These are phyloP conservation scores for Physcia stellaris DNA, from an alignment of 495 filamentous ascomycete genomes.

Conservation along the genomic window DNA sequence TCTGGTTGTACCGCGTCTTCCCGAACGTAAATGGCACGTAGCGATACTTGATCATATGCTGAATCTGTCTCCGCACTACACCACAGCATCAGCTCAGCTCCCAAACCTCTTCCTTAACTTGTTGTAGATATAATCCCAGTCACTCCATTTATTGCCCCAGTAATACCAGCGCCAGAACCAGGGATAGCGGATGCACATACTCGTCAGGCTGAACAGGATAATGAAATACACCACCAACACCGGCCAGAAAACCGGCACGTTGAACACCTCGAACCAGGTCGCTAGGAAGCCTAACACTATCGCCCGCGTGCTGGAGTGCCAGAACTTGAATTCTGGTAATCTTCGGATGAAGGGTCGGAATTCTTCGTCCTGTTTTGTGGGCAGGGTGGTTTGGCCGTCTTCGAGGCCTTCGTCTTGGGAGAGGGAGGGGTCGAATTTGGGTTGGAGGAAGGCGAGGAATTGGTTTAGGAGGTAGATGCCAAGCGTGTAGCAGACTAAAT, in stretches of 20 bases:
- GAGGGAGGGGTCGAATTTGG: slow-evolving; percentile 97
- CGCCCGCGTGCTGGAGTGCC: slow-evolving; percentile 85
- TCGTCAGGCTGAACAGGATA: slow-evolving; percentile 87
- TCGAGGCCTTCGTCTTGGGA: slow-evolving; percentile 93
- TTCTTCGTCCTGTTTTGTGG: slow-evolving; percentile 90
- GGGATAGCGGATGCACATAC: slow-evolving; percentile 35
- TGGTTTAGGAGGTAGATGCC: slow-evolving; percentile 99
- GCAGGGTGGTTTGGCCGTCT: slow-evolving; percentile 70
- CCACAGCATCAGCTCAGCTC: slow-evolving; percentile 1
- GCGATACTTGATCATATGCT: slow-evolving; percentile 99
- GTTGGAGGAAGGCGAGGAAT: slow-evolving; percentile 95
- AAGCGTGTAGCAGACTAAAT: slow-evolving; percentile 82
- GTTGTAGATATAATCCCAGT: too few species aligned
- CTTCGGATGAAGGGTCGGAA: slow-evolving; percentile 94
- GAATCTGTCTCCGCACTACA: slow-evolving; percentile 91
- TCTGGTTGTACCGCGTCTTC: slow-evolving; percentile 63
- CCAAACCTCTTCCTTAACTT: too few species aligned
- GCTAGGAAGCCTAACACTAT: slow-evolving; percentile 73
- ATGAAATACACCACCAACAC: slow-evolving; percentile 97
- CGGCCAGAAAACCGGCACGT: slow-evolving; percentile 98
- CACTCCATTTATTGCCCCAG: too few species aligned
- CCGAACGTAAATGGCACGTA: slow-evolving; percentile 93
- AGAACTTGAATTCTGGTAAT: slow-evolving; percentile 99
- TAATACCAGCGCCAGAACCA: not conserved
- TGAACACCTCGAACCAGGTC: slow-evolving; percentile 84